Evolutionary conservation across 257 asterid genomes (phyloP), one percentile per base, ranked within the genome.

Genomic region (Solanum infundibuliforme): DNA sequence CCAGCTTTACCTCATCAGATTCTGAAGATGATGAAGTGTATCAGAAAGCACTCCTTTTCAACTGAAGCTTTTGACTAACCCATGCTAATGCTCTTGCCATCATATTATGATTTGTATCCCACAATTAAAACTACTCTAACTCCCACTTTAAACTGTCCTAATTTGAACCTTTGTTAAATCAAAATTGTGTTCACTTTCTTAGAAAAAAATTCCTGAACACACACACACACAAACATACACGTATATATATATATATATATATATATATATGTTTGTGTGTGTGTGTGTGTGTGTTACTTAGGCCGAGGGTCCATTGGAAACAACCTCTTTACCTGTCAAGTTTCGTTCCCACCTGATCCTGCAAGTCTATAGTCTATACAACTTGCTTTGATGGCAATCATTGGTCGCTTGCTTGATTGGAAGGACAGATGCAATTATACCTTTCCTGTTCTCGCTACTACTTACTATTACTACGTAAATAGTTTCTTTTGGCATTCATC

Each of bases 31-130:
- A 77, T 25, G 36, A 39, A 41, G 16, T 41, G 36, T 34, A 41
- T 39, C 62, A 77, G 62, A 11, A n/a, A 77, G 4, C 32, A 75
- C 35, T 38, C 62, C 84, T 76, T 75, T 25, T 13, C 62, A 41
- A 77, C 18, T 32, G 32, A 41, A 77, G 29, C 31, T 39, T 14
- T 31, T 25, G 34, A 41, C 36, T 77, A 77, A 25, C 35, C 36
- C 84, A 77, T 41, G 60, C 84, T 25, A 77, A 77, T 41, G n/a
- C 62, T 76, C 58, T 76, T 76, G 34, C 35, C 60, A 76, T 6
- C 84, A 76, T 38, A 48, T 38, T 76, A 76, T 38, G 21, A 27
- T 82, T 25, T 12, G 8, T 77, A 25, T 35, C 68, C 23, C 8
- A 6, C 10, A 43, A 34, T 16, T 6, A 41, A 39, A 41, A n/a